Evolutionary conservation across 352 stramenopile species (phyloP).

Genomic region (Elongisporangium senticosum): DNA sequence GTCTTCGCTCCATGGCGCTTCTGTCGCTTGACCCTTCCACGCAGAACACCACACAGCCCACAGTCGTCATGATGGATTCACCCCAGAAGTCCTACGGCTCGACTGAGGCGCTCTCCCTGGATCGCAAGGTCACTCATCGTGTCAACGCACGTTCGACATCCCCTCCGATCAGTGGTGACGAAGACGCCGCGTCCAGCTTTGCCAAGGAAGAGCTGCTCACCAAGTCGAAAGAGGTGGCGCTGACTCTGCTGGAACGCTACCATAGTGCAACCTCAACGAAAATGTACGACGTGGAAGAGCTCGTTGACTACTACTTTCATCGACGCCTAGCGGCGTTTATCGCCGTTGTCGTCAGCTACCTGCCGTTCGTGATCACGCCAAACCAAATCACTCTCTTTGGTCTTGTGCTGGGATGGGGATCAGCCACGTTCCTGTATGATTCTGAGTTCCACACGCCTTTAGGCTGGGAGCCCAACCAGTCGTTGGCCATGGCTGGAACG

Average conservation of each 20-base stretch:
- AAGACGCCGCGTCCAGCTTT: constrained; percentile 18
- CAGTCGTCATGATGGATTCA: neutral
- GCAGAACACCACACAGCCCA: neutral
- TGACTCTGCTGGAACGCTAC: constrained; percentile 61
- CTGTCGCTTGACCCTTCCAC: constrained; percentile 2
- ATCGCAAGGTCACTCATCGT: constrained; percentile 16
- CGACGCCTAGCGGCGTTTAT: constrained; percentile 62
- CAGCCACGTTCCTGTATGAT: constrained; percentile 70
- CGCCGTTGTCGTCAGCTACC: constrained; percentile 76
- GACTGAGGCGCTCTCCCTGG: neutral
- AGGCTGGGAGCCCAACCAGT: constrained; percentile 47
- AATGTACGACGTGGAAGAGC: constrained; percentile 86
- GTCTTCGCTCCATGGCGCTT: constrained; percentile 5
- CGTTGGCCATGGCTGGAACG: constrained; percentile 40
- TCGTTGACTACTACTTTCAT: constrained; percentile 84
- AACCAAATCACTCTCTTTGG: constrained; percentile 86
- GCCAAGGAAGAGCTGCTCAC: constrained; percentile 15
- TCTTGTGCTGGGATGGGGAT: constrained; percentile 58
- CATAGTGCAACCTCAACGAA: constrained; percentile 67
- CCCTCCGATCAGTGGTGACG: constrained; percentile 27
- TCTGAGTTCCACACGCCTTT: constrained; percentile 74
- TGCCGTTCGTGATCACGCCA: constrained; percentile 78
- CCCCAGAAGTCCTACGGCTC: neutral
- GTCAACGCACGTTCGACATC: constrained; percentile 29
- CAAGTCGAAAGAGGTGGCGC: constrained; percentile 22